Evolutionary conservation across 352 stramenopile genomes (phyloP).

Genomic region (Pythium pyrilobum): DNA sequence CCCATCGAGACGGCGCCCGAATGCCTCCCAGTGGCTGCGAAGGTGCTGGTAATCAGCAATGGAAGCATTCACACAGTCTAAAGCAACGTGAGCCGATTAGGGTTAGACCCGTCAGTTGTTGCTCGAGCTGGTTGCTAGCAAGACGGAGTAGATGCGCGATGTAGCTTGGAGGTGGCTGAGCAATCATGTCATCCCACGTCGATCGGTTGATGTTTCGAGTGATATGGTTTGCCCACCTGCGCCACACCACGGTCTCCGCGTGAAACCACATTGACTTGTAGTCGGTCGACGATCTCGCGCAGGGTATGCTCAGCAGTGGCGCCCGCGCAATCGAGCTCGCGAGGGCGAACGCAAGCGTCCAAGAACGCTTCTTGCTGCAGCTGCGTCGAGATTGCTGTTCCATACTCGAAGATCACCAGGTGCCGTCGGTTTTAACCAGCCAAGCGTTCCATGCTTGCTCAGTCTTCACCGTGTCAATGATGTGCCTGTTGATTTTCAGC

Average conservation of each 20-base stretch:
- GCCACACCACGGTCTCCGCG: not conserved
- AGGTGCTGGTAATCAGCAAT: too few species aligned
- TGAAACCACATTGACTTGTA: conserved; percentile 3
- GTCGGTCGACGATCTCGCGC: not conserved
- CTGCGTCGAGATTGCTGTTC: not conserved
- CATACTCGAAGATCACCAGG: not conserved
- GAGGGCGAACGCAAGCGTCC: not conserved
- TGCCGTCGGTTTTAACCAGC: not conserved
- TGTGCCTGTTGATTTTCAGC: not conserved
- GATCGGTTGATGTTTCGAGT: conserved; percentile 2
- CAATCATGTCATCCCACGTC: not conserved
- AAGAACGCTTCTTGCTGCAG: not conserved
- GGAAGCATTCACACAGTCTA: not conserved
- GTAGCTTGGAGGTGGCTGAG: not conserved
- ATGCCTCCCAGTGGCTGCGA: too few species aligned
- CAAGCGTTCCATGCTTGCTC: not conserved
- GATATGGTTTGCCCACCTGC: conserved; percentile 4
- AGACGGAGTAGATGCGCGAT: not conserved
- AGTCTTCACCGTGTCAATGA: not conserved
- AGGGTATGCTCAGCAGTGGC: not conserved
- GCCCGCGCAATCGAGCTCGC: not conserved
- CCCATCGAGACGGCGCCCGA: too few species aligned
- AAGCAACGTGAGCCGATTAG: not conserved
- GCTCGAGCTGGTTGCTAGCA: not conserved
- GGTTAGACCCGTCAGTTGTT: not conserved